phyloP scores from a whole-genome alignment of 345 rosid species.

The Arabis hirsuta region DNA sequence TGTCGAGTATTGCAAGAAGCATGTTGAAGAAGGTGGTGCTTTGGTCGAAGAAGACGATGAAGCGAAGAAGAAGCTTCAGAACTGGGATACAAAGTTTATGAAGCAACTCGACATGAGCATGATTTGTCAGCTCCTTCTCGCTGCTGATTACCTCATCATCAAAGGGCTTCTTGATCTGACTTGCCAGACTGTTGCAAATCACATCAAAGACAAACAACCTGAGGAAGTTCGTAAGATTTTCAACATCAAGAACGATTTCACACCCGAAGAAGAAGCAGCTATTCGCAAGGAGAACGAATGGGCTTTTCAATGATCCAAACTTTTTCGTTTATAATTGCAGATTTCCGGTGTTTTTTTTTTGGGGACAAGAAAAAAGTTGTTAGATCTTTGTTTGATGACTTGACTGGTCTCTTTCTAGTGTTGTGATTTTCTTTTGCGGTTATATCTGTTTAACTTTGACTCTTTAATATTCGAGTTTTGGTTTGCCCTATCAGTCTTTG shows the following conservation, averaged over 20 bases:
- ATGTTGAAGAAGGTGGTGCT: not conserved
- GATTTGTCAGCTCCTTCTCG: slow-evolving; percentile 59
- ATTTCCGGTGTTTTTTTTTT: no score
- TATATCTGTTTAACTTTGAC: no score
- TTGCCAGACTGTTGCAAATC: slow-evolving; percentile 53
- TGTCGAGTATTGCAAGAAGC: slow-evolving; percentile 61
- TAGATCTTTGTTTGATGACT: no score
- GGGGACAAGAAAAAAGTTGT: no score
- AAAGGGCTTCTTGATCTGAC: slow-evolving; percentile 52
- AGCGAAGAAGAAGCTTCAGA: slow-evolving; percentile 32
- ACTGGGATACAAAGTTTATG: slow-evolving; percentile 61
- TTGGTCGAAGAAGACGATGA: no score
- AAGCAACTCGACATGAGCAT: slow-evolving; percentile 48
- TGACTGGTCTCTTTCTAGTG: no score
- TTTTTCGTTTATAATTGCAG: no score
- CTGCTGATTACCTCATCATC: slow-evolving; percentile 57
- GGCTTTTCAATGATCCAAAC: slow-evolving; percentile 41
- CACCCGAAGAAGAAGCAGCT: slow-evolving; percentile 50
- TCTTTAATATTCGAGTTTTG: no score
- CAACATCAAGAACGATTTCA: slow-evolving; percentile 52
- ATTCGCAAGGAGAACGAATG: slow-evolving; percentile 52
- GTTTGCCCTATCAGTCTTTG: no score
- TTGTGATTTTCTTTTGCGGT: no score
- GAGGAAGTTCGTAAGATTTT: slow-evolving; percentile 50
- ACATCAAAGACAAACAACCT: slow-evolving; percentile 53